A percentile compares a stretch with the other conserved stretches of the same genome.
Conservation (phyloP, 2,329 filamentous ascomycete species). For the Chaetomium sp. region DNA sequence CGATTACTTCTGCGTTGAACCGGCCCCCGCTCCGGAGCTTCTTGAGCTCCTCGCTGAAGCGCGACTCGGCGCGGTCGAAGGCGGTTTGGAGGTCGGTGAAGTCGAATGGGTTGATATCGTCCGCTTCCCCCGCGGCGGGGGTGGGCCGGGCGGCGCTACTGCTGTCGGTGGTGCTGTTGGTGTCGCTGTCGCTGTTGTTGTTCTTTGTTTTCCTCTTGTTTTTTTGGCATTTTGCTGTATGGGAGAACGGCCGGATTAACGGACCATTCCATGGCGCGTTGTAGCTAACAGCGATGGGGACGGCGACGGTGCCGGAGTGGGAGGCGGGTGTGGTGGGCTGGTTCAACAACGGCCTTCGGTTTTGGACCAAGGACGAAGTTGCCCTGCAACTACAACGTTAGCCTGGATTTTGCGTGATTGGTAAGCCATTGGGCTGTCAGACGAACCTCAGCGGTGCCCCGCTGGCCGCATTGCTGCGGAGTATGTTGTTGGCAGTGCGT, state of each 20-base stretch:
- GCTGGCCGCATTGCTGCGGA: slow-evolving; percentile 24
- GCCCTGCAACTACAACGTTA: slow-evolving; percentile 10
- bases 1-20: slow-evolving; percentile 55
- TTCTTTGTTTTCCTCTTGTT: slow-evolving; percentile 2
- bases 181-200: slow-evolving; percentile 2
- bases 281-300: not conserved
- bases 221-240: slow-evolving; percentile 18
- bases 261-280: slow-evolving; percentile 1
- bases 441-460: slow-evolving; percentile 26
- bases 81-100: slow-evolving; percentile 52
- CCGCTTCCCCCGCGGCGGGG: slow-evolving; percentile 36
- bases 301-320: not conserved
- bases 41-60: slow-evolving; percentile 46
- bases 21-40: slow-evolving; percentile 51
- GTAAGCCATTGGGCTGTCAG: slow-evolving; percentile 17
- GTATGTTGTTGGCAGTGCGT: slow-evolving; percentile 28
- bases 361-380: slow-evolving; percentile 11
- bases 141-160: not conserved
- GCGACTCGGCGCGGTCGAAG: slow-evolving; percentile 45
- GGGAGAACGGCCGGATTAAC: slow-evolving; percentile 27
- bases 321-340: not conserved
- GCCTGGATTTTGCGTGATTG: slow-evolving; percentile 2
- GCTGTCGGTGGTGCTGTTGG: slow-evolving; percentile 1
- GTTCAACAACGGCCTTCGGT: not conserved
- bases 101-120: slow-evolving; percentile 51